Evolutionary conservation across 164 flowering plant genomes (phyloP).

Genomic region (Magnolia sinica): DNA sequence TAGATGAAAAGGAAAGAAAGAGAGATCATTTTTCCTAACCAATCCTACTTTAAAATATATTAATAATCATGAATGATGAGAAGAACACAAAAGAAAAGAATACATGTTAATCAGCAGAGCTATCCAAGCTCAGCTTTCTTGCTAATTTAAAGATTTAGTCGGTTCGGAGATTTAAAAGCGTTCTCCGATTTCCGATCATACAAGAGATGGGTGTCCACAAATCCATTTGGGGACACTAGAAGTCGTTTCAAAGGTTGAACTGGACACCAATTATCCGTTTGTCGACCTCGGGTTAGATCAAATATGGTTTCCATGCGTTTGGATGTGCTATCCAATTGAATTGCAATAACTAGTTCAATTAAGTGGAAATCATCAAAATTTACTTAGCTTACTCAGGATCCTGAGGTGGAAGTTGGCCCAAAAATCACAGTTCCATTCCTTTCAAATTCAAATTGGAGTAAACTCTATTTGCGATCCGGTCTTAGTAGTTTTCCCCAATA

Average conservation of each 20-base stretch:
- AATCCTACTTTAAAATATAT: conserved; percentile 2
- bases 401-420: too few relatives aligned
- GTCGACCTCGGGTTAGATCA: not conserved
- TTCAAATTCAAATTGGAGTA: too few relatives aligned
- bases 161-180: not conserved
- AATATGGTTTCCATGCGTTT: not conserved
- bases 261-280: not conserved
- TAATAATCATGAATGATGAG: conserved; percentile 7
- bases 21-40: conserved; percentile 1
- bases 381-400: not conserved
- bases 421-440: too few relatives aligned
- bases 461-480: too few relatives aligned
- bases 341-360: not conserved
- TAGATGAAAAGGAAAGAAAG: not conserved
- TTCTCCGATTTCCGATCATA: not conserved
- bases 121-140: conserved; percentile 7
- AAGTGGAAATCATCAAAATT: not conserved
- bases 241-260: not conserved
- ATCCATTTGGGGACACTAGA: not conserved
- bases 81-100: not conserved
- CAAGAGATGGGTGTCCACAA: not conserved
- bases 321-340: not conserved
- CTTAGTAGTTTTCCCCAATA: too few relatives aligned
- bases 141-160: not conserved
- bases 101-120: not conserved